Conservation (phyloP, 2,329 filamentous ascomycete genomes). For the Cordyceps javanica region DNA sequence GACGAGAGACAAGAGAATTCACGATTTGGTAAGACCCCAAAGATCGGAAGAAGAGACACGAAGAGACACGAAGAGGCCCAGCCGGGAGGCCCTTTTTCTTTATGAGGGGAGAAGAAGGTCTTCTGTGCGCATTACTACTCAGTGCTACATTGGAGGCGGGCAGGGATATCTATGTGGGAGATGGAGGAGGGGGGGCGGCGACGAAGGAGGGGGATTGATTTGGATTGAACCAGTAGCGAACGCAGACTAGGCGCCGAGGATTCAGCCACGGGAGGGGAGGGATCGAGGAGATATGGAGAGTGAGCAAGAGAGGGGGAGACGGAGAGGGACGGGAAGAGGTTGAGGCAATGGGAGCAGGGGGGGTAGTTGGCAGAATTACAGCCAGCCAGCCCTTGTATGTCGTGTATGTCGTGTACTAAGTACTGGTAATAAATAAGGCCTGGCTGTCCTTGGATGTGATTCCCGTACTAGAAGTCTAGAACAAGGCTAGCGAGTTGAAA, state of each 20-base stretch:
- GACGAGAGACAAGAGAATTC: not conserved
- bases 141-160: not conserved
- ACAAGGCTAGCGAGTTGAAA: too few species aligned
- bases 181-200: not conserved
- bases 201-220: not conserved
- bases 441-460: too few species aligned
- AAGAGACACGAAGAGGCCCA: too few species aligned
- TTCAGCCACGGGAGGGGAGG: not conserved
- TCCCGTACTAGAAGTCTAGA: too few species aligned
- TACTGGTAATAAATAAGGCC: too few species aligned
- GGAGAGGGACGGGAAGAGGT: not conserved
- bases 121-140: not conserved
- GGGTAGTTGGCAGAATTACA: too few species aligned
- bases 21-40: not conserved
- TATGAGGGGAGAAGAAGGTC: not conserved
- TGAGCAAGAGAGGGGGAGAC: too few species aligned
- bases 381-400: too few species aligned
- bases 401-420: too few species aligned
- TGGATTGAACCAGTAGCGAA: not conserved
- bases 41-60: not conserved
- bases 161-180: not conserved
- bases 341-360: not conserved
- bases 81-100: constrained; percentile 7
- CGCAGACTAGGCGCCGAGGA: not conserved
- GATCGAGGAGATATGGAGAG: not conserved